phyloP scores from a whole-genome alignment of 2,329 filamentous ascomycete genomes.

The Aspergillus novoparasiticus region DNA sequence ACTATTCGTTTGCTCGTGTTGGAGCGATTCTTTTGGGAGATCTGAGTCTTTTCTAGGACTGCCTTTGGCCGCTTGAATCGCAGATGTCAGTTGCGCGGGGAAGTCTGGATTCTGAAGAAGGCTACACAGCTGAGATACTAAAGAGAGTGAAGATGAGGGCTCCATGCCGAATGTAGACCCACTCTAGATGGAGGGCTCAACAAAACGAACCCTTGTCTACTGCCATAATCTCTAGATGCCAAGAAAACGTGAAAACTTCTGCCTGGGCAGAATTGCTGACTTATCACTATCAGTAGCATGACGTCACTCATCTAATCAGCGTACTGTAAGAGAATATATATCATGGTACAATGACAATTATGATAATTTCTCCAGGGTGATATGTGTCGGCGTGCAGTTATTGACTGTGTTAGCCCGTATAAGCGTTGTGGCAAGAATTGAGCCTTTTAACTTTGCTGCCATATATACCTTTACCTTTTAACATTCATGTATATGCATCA shows the following conservation, averaged over 20 bases:
- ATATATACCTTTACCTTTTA: too few species aligned
- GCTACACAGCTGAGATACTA: constrained; percentile 15
- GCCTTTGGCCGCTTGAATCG: neutral
- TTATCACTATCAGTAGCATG: neutral
- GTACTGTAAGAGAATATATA: neutral
- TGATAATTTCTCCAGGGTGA: too few species aligned
- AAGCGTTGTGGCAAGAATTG: neutral
- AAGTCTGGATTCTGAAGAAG: constrained; percentile 15
- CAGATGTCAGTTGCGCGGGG: constrained; percentile 12
- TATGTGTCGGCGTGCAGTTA: neutral
- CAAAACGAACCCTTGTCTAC: neutral
- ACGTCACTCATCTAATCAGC: neutral
- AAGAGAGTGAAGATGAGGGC: neutral
- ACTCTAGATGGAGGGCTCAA: neutral
- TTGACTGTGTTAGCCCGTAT: neutral
- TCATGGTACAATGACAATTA: neutral
- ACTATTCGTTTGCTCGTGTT: neutral
- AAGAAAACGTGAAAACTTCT: constrained; percentile 12
- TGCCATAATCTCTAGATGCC: neutral
- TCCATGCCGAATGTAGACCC: constrained; percentile 4
- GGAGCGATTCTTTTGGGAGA: neutral
- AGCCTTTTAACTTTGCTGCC: too few species aligned
- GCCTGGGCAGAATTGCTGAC: constrained; percentile 19
- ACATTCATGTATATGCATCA: neutral
- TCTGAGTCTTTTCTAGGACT: neutral